Evolutionary conservation across 495 filamentous ascomycete genomes (phyloP).

Genomic region (Cercophora sp.): DNA sequence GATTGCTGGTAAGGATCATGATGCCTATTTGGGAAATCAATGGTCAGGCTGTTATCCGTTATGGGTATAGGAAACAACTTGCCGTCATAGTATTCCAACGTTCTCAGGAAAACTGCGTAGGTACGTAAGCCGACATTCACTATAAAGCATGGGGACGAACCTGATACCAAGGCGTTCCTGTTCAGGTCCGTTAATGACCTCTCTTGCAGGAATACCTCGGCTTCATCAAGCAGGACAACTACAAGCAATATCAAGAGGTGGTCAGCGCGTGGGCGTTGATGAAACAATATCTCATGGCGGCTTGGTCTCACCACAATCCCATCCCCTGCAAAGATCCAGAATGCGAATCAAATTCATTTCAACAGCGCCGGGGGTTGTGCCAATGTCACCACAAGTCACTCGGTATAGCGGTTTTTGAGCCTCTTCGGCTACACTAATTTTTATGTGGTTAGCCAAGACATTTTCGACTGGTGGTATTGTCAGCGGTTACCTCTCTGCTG

Average conservation of each 20-base stretch:
- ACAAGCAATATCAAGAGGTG: neutral
- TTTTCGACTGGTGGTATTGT: neutral
- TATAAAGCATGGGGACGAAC: no score
- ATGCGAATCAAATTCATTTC: slow-evolving; percentile 36
- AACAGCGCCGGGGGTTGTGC: slow-evolving; percentile 26
- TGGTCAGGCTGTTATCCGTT: neutral
- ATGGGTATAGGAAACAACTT: neutral
- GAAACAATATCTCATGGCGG: no score
- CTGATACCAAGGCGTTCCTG: slow-evolving; percentile 41
- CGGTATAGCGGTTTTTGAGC: slow-evolving; percentile 43
- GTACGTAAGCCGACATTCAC: no score
- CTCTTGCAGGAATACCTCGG: slow-evolving; percentile 42
- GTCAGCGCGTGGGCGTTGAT: neutral
- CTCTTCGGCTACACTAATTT: slow-evolving; percentile 42
- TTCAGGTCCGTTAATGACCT: slow-evolving; percentile 35
- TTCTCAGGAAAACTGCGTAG: slow-evolving; percentile 34
- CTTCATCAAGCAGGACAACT: slow-evolving; percentile 1
- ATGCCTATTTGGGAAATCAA: slow-evolving; percentile 23
- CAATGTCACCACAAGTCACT: slow-evolving; percentile 49
- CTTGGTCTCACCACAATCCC: neutral
- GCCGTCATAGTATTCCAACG: slow-evolving; percentile 39
- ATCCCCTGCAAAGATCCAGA: slow-evolving; percentile 43
- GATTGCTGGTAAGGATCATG: slow-evolving; percentile 46
- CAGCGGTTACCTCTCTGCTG: neutral
- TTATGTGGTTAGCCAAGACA: neutral